Conservation (phyloP, 768 basidiomycete species). For the Tulasnella sp. region DNA sequence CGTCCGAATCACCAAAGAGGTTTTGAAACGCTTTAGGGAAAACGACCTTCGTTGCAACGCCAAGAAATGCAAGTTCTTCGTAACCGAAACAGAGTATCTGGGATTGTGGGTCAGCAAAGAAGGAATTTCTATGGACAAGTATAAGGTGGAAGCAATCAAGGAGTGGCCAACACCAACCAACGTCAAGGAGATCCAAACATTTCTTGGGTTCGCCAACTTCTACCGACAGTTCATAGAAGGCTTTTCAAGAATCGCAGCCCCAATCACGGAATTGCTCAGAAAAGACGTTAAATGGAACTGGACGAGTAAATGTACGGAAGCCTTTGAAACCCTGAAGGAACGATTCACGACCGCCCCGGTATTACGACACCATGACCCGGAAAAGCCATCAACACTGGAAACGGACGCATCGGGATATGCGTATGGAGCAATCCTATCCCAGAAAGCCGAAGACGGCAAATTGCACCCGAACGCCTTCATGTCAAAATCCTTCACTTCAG, state of each 20-base stretch:
- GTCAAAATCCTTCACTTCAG: conserved; percentile 13
- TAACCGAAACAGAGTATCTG: too few species aligned
- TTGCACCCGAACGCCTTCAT: conserved; percentile 19
- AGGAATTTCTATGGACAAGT: too few species aligned
- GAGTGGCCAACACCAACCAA: too few species aligned
- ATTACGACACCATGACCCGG: not conserved
- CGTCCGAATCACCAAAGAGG: conserved; percentile 22
- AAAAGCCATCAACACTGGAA: not conserved
- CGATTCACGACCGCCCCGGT: conserved; percentile 21
- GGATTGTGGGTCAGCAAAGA: too few species aligned
- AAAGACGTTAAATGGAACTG: not conserved
- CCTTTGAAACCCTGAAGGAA: conserved; percentile 17
- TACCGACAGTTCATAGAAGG: conserved; percentile 26
- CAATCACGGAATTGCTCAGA: conserved; percentile 13
- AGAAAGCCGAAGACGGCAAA: not conserved
- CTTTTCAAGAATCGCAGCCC: conserved; percentile 23
- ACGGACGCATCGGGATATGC: conserved; percentile 8
- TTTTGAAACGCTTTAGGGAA: too few species aligned
- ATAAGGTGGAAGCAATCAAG: too few species aligned
- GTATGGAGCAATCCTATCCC: conserved; percentile 5
- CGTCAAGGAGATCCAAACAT: too few species aligned
- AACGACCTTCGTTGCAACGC: too few species aligned
- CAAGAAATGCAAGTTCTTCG: too few species aligned
- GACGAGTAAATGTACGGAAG: not conserved
- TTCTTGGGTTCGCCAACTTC: conserved; percentile 28